phyloP scores from a whole-genome alignment of 176 grass and related monocot genomes.

The Triticum monococcum region DNA sequence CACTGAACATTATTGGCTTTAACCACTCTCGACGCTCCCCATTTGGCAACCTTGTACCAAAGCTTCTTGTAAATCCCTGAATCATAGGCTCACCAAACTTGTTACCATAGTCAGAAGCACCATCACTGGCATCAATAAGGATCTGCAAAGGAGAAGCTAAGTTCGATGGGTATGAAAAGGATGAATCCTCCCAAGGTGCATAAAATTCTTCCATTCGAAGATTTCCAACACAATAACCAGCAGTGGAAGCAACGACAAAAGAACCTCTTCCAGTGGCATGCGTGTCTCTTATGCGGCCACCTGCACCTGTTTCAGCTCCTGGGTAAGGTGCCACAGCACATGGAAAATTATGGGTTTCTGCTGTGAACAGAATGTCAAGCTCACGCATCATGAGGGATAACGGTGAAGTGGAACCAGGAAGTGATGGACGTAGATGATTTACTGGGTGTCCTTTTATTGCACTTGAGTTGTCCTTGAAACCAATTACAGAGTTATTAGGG shows the following conservation, averaged over 20 bases:
- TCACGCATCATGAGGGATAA: slow-evolving; percentile 46
- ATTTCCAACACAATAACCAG: slow-evolving; percentile 90
- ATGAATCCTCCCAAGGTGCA: slow-evolving; percentile 83
- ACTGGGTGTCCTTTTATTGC: slow-evolving; percentile 80
- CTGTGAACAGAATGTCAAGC: slow-evolving; percentile 85
- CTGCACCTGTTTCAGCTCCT: slow-evolving; percentile 82
- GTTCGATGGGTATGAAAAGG: slow-evolving; percentile 75
- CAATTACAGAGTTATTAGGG: slow-evolving; percentile 80
- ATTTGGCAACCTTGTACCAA: slow-evolving; percentile 75
- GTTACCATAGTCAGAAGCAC: slow-evolving; percentile 92
- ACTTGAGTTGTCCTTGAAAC: slow-evolving; percentile 93
- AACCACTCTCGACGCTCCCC: slow-evolving; percentile 76
- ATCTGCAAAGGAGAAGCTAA: slow-evolving; percentile 81
- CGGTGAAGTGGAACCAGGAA: slow-evolving; percentile 54
- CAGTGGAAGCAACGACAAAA: slow-evolving; percentile 85
- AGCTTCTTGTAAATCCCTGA: slow-evolving; percentile 81
- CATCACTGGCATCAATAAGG: slow-evolving; percentile 79
- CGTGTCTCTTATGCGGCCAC: slow-evolving; percentile 86
- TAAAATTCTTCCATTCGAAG: slow-evolving; percentile 63
- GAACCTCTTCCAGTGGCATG: slow-evolving; percentile 88
- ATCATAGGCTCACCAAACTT: slow-evolving; percentile 97
- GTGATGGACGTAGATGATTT: slow-evolving; percentile 65
- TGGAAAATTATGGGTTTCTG: slow-evolving; percentile 96
- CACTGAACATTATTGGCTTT: slow-evolving; percentile 99
- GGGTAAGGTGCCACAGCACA: slow-evolving; percentile 91